A percentile compares a stretch with the other conserved stretches of the same genome.
Conservation (phyloP, 108 stramenopile species). For the Cyclotella kingstonii region DNA sequence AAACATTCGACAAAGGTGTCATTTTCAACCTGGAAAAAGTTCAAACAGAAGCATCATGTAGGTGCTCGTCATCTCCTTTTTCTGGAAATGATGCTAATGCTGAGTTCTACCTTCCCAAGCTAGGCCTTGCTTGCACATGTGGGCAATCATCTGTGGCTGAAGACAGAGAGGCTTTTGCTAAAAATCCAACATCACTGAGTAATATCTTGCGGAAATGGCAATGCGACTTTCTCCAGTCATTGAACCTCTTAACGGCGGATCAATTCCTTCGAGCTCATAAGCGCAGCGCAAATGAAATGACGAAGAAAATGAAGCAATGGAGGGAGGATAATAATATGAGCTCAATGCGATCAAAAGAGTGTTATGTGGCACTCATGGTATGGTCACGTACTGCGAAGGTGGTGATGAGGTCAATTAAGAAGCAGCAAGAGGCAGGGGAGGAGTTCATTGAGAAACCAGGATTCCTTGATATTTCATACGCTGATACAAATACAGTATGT, state of each 20-base stretch:
- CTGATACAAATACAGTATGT: conserved; percentile 19
- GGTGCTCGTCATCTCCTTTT: conserved; percentile 57
- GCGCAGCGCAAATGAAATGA: conserved; percentile 30
- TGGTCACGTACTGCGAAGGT: conserved; percentile 72
- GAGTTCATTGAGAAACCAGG: conserved; percentile 27
- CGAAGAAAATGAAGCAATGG: conserved; percentile 54
- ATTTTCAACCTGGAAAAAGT: conserved; percentile 34
- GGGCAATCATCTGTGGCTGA: conserved; percentile 21
- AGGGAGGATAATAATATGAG: conserved; percentile 46
- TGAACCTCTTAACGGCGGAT: conserved; percentile 46
- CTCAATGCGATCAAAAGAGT: conserved; percentile 52
- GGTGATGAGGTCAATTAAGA: conserved; percentile 61
- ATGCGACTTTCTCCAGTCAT: conserved; percentile 49
- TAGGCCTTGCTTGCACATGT: conserved; percentile 76
- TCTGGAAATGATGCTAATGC: conserved; percentile 64
- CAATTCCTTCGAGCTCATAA: conserved; percentile 41
- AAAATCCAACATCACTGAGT: conserved; percentile 57
- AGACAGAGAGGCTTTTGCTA: conserved; percentile 34
- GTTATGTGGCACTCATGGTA: conserved; percentile 67
- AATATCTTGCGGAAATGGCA: conserved; percentile 79
- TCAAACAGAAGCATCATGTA: conserved; percentile 31
- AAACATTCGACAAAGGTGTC: conserved; percentile 12
- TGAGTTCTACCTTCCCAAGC: conserved; percentile 72
- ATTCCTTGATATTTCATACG: conserved; percentile 29
- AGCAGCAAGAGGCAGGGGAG: conserved; percentile 41